Percentiles rank a stretch among this genome's conserved stretches.
Evolutionary conservation across 371 early-diverging fungal genomes (phyloP).

Genomic region (Apophysomyces elegans): DNA sequence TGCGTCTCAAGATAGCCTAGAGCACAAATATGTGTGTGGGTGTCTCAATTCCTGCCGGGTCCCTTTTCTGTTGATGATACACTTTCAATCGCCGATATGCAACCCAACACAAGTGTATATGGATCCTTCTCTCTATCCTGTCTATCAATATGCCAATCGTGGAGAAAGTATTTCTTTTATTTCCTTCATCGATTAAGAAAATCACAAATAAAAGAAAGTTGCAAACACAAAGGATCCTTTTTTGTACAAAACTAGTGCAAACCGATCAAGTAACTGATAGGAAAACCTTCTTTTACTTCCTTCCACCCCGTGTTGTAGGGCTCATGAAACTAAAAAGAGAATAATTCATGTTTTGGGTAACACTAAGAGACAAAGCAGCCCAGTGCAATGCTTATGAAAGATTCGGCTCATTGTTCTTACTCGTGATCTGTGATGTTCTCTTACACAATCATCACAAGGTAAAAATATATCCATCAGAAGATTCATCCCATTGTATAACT

Average conservation of each 20-base stretch:
- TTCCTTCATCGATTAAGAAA: not conserved
- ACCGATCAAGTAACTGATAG: conserved; percentile 10
- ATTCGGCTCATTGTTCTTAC: not conserved
- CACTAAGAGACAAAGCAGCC: not conserved
- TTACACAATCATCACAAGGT: conserved; percentile 5
- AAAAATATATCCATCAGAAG: conserved; percentile 2
- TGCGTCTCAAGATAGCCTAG: too few species aligned
- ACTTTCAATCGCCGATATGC: not conserved
- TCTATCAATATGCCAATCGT: not conserved
- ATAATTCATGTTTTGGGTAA: not conserved
- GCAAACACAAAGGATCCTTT: not conserved
- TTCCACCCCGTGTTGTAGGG: not conserved
- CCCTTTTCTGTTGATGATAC: not conserved
- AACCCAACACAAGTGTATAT: too few species aligned
- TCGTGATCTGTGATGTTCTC: conserved; percentile 1
- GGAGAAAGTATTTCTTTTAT: not conserved
- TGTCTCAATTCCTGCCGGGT: not conserved
- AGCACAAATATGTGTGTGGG: too few species aligned
- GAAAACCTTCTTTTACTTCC: not conserved
- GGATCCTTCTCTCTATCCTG: too few species aligned
- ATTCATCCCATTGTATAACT: not conserved
- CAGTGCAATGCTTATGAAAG: conserved; percentile 4
- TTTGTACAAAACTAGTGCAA: not conserved
- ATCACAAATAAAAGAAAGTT: not conserved
- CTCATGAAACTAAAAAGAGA: conserved; percentile 7